Evolutionary conservation across 306 rosid genomes (phyloP), one percentile per base, ranked within the genome.

Genomic region (Sesbania bispinosa): DNA sequence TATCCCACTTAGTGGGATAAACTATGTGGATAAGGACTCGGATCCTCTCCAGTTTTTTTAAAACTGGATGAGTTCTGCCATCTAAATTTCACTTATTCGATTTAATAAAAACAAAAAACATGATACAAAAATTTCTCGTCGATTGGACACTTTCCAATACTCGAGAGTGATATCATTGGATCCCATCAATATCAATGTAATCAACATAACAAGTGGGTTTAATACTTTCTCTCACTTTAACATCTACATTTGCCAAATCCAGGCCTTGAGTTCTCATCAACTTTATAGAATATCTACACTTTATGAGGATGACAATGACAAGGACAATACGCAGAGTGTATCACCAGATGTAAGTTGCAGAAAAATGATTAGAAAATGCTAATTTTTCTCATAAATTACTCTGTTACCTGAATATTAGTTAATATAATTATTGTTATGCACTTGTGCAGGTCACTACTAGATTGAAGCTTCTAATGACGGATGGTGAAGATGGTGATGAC

Each of bases 241-340:
- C 32, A 5, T 69, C 75, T 80, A 55, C 81, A 72, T 74, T 77
- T 73, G 74, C 52, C 80, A 46, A 78, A 57, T 74, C 41, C 90
- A 94, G 98, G 77, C 80, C 77, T 48, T 94, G 81, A 91, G 90
- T 69, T 85, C 86, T 81, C 90, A 90, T 33, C 98, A 94, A 69
- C 95, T 89, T 46, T 72, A 89, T 79, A 87, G 89, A 86, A 71
- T 94, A 77, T 94, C 97, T 74, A 90, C 90, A 41, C 82, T 80
- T 41, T 89, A 74, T 68, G 60, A 64, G 77, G 96, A 87, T 70
- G 89, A 78, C 23, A 72, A 82, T 75, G 86, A 83, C n/a, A n/a
- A n/a, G n/a, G n/a, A n/a, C 76, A 84, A 80, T 42, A 58, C 79
- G 7, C 79, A 77, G 73, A 82, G 86, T 66, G 88, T 94, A 69